phyloP scores from a whole-genome alignment of 768 basidiomycete genomes.

The Antrodiella citrinella region DNA sequence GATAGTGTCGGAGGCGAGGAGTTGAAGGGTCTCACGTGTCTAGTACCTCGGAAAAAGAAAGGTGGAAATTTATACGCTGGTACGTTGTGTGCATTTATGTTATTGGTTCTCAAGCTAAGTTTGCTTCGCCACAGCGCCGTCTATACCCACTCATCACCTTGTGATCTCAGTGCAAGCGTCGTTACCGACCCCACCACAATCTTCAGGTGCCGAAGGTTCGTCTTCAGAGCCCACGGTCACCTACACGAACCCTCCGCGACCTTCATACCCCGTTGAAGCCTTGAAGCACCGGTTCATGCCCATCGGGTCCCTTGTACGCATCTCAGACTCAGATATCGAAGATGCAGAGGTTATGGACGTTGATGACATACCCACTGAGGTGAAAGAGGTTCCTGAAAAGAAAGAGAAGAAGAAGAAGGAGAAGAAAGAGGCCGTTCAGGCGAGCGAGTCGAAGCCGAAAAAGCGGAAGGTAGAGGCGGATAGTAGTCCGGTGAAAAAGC shows the following conservation, averaged over 20 bases:
- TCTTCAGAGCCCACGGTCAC: constrained; percentile 15
- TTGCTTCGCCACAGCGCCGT: constrained; percentile 42
- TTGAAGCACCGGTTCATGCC: constrained; percentile 61
- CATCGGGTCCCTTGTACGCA: constrained; percentile 39
- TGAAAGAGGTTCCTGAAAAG: not conserved
- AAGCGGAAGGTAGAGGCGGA: constrained; percentile 8
- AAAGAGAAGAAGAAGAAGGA: constrained; percentile 16
- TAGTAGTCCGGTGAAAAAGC: constrained; percentile 1
- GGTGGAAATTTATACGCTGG: constrained; percentile 52
- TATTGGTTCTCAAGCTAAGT: not conserved
- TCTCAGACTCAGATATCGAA: constrained; percentile 1
- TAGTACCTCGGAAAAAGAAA: constrained; percentile 58
- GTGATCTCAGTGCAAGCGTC: constrained; percentile 46
- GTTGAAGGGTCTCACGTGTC: constrained; percentile 47
- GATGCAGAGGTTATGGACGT: constrained; percentile 17
- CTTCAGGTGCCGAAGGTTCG: constrained; percentile 9
- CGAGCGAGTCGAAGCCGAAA: constrained; percentile 4
- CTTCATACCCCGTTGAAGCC: constrained; percentile 48
- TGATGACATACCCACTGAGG: constrained; percentile 9
- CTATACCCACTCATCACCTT: constrained; percentile 48
- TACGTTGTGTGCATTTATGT: constrained; percentile 18
- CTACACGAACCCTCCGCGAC: constrained; percentile 47
- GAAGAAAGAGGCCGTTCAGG: too few relatives aligned
- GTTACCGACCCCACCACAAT: constrained; percentile 17
- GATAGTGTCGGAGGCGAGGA: constrained; percentile 51